Evolutionary conservation across 192 early-diverging fungal genomes (phyloP).

Genomic region (Chytriomyces sp.): DNA sequence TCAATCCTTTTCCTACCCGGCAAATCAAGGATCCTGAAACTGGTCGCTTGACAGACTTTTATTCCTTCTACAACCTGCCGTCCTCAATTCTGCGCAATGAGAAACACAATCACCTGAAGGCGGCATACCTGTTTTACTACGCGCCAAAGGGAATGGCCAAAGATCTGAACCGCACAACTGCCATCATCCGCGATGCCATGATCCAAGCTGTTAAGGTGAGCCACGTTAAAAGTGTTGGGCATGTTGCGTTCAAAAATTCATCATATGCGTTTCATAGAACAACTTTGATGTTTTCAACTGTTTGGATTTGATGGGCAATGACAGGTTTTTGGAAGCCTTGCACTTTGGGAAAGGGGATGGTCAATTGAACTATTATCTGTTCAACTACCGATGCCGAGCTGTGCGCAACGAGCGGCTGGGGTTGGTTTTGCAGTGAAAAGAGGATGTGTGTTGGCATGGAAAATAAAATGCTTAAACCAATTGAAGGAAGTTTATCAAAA

Average conservation of each 20-base stretch:
- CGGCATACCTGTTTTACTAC: conserved; percentile 97
- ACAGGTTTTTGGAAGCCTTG: conserved; percentile 75
- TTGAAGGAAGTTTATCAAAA: too few relatives aligned
- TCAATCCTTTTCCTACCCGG: conserved; percentile 2
- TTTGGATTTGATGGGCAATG: conserved; percentile 91
- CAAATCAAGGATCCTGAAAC: conserved; percentile 52
- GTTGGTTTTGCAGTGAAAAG: conserved; percentile 82
- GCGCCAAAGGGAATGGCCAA: conserved; percentile 54
- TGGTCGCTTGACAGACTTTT: conserved; percentile 80
- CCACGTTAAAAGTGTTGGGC: conserved; percentile 17
- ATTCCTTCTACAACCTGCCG: conserved; percentile 95
- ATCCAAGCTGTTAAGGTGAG: conserved; percentile 67
- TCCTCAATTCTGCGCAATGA: conserved; percentile 83
- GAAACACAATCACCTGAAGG: conserved; percentile 74
- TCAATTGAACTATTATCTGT: conserved; percentile 93
- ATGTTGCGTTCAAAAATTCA: conserved; percentile 1
- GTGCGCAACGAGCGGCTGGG: conserved; percentile 76
- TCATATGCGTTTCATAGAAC: conserved; percentile 40
- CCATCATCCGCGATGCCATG: conserved; percentile 80
- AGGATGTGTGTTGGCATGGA: too few relatives aligned
- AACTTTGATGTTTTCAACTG: conserved; percentile 96
- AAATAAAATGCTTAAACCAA: too few relatives aligned
- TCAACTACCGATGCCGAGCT: conserved; percentile 87
- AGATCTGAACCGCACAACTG: conserved; percentile 59
- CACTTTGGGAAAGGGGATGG: conserved; percentile 95